These are phyloP conservation scores for Akanthomyces muscarius DNA, from an alignment of 2,329 filamentous ascomycete genomes.

Conservation along the genomic window DNA sequence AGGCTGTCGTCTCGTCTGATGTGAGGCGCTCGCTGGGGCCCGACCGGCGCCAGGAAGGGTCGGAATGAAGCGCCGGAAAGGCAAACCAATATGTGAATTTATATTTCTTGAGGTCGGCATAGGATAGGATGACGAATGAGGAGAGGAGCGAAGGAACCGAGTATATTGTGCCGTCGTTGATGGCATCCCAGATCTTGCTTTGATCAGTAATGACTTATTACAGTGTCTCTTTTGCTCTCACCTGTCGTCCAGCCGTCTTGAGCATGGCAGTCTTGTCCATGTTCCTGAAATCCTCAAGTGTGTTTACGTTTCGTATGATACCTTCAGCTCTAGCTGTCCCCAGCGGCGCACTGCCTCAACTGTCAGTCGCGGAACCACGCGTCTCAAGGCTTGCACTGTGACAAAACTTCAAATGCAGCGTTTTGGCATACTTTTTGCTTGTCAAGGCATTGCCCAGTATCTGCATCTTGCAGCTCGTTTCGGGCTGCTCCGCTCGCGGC, in stretches of 20 bases:
- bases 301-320: conserved; percentile 94
- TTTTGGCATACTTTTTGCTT: conserved; percentile 66
- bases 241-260: conserved; percentile 72
- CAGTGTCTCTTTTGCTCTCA: conserved; percentile 35
- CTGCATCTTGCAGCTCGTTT: conserved; percentile 82
- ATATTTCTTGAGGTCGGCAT: conserved; percentile 95
- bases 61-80: conserved; percentile 88
- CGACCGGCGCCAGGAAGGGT: conserved; percentile 71
- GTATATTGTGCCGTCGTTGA: conserved; percentile 93
- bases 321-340: conserved; percentile 81
- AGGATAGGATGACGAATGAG: conserved; percentile 85
- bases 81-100: conserved; percentile 98
- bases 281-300: conserved; percentile 85
- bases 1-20: conserved; percentile 65
- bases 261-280: conserved; percentile 76
- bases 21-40: conserved; percentile 54
- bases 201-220: not conserved
- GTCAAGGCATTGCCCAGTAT: conserved; percentile 83
- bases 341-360: conserved; percentile 53
- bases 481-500: conserved; percentile 68
- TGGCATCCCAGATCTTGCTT: conserved; percentile 91
- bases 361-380: conserved; percentile 1
- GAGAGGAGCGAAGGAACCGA: conserved; percentile 87
- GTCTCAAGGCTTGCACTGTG: not conserved
- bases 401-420: not conserved